phyloP scores from a whole-genome alignment of 2,329 filamentous ascomycete species.

The Aspergillus ustus region DNA sequence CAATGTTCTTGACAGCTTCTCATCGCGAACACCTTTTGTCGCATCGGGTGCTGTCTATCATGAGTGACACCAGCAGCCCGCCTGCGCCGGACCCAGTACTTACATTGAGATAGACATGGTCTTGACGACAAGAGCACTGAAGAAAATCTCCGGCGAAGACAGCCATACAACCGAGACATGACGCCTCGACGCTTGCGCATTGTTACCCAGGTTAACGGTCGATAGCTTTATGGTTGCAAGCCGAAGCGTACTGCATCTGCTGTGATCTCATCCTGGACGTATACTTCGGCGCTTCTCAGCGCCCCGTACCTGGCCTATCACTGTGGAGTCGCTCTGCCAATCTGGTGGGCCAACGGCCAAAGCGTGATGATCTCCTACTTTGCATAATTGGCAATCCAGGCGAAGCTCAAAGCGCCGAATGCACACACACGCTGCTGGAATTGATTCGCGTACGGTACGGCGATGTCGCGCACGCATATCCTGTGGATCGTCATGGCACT shows the following conservation, averaged over 20 bases:
- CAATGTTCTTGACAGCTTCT: too few relatives aligned
- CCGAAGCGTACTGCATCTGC: constrained; percentile 2
- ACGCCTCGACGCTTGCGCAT: constrained; percentile 22
- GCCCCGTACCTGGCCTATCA: constrained; percentile 1
- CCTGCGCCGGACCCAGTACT: background rate
- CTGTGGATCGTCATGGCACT: background rate
- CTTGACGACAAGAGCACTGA: background rate
- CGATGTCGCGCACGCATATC: background rate
- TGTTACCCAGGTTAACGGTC: constrained; percentile 31
- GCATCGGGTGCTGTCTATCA: too few relatives aligned
- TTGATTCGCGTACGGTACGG: too few relatives aligned
- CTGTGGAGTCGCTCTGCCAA: background rate
- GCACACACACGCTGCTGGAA: too few relatives aligned
- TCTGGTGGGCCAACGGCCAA: background rate
- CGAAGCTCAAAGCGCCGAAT: too few relatives aligned
- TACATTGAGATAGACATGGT: constrained; percentile 8
- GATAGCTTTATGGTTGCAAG: constrained; percentile 6
- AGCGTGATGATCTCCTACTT: constrained; percentile 57
- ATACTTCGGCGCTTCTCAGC: background rate
- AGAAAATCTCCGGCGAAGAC: constrained; percentile 5
- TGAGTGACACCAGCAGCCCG: too few relatives aligned
- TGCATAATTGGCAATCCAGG: background rate
- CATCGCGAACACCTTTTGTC: too few relatives aligned
- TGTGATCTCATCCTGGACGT: constrained; percentile 6
- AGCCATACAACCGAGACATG: constrained; percentile 5